These are phyloP conservation scores for Calophaca sinica DNA, from an alignment of 306 rosid genomes.

Conservation along the genomic window DNA sequence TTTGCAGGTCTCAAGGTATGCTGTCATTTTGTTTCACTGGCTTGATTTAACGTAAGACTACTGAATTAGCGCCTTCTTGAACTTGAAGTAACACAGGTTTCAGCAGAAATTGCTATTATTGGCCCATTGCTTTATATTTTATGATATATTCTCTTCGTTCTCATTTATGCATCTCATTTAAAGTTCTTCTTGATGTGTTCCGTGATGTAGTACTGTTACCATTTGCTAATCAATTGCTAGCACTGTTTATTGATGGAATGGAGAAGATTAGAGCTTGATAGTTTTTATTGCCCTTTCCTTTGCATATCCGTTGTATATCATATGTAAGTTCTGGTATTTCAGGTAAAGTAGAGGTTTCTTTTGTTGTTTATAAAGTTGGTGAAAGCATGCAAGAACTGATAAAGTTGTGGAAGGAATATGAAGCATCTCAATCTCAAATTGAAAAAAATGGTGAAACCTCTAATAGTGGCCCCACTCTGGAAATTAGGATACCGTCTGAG, in stretches of 20 bases:
- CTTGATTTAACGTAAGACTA: conserved; percentile 39
- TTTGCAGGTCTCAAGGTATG: conserved; percentile 98
- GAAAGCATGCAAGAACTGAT: conserved; percentile 97
- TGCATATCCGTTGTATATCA: conserved; percentile 33
- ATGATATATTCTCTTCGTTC: conserved; percentile 24
- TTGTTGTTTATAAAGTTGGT: conserved; percentile 89
- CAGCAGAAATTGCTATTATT: conserved; percentile 35
- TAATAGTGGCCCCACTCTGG: conserved; percentile 73
- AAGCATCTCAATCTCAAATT: conserved; percentile 60
- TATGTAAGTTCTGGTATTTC: conserved; percentile 51
- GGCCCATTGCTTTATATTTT: conserved; percentile 29
- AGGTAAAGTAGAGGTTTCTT: conserved; percentile 82
- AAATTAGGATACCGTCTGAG: conserved; percentile 91
- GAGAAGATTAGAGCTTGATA: conserved; percentile 21
- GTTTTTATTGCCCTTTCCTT: conserved; percentile 28
- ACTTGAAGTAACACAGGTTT: conserved; percentile 41
- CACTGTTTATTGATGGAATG: conserved; percentile 16
- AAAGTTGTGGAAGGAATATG: conserved; percentile 88
- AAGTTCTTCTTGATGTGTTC: conserved; percentile 17
- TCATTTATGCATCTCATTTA: conserved; percentile 25
- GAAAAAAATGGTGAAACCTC: conserved; percentile 79
- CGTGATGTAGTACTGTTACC: conserved; percentile 27
- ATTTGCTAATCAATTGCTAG: conserved; percentile 12
- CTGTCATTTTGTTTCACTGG: conserved; percentile 51
- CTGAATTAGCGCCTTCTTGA: conserved; percentile 41